Conservation (phyloP, 768 basidiomycete genomes). For the Plicaturopsis crispa region DNA sequence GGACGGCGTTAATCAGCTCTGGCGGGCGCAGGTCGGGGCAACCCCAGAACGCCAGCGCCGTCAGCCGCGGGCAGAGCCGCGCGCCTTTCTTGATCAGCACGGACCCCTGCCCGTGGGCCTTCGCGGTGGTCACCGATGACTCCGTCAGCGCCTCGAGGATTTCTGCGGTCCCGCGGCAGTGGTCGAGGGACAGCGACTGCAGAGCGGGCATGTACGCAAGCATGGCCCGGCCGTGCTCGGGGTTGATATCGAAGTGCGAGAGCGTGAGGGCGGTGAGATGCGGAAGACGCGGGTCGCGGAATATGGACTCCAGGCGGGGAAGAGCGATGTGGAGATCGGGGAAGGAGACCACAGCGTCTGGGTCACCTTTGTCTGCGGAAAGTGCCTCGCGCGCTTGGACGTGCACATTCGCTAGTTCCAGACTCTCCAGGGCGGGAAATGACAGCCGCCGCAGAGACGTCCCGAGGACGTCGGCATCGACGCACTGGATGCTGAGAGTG, state of each 20-base stretch:
- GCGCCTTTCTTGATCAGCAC: too few species aligned
- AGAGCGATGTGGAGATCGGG: too few species aligned
- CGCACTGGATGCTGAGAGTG: constrained; percentile 35
- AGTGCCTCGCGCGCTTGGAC: constrained; percentile 11
- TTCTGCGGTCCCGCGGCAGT: constrained; percentile 32
- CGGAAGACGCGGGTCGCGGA: constrained; percentile 48
- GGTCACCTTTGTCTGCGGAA: constrained; percentile 9
- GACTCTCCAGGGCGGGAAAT: constrained; percentile 35
- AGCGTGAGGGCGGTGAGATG: constrained; percentile 43
- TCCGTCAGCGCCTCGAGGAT: constrained; percentile 35
- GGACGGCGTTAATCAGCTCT: too few species aligned
- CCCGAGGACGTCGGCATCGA: constrained; percentile 28
- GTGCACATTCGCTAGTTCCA: constrained; percentile 35
- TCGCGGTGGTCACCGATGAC: constrained; percentile 3
- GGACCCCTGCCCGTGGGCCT: constrained; percentile 8
- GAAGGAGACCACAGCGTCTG: too few species aligned
- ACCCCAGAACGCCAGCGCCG: constrained; percentile 43
- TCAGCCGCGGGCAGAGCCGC: constrained; percentile 34
- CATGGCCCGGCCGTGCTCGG: constrained; percentile 31
- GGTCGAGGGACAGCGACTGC: constrained; percentile 36
- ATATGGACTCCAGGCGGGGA: constrained; percentile 43
- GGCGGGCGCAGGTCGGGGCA: too few species aligned
- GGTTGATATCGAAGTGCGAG: constrained; percentile 34
- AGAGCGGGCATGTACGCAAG: constrained; percentile 47
- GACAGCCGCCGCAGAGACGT: constrained; percentile 33